These are phyloP conservation scores for Copromyces sp. DNA, from an alignment of 495 filamentous ascomycete species.

Conservation along the genomic window DNA sequence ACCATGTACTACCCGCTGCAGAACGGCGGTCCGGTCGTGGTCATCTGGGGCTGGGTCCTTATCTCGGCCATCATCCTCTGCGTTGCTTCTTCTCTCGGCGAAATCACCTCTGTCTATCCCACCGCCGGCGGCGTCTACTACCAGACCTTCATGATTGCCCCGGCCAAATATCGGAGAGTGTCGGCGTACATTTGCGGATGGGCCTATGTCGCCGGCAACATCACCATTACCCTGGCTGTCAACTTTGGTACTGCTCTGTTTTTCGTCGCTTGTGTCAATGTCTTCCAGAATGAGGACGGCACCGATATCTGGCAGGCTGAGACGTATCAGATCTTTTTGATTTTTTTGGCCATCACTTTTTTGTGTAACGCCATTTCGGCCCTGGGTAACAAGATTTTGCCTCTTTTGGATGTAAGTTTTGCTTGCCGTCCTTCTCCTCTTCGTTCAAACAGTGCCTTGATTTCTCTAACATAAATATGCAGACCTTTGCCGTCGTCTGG, in stretches of 20 bases:
- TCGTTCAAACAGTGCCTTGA: too few relatives aligned
- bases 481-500: constrained; percentile 44
- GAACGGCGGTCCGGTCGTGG: constrained; percentile 53
- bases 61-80: constrained; percentile 41
- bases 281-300: constrained; percentile 35
- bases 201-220: constrained; percentile 58
- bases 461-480: background rate
- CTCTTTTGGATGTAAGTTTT: constrained; percentile 41
- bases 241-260: constrained; percentile 56
- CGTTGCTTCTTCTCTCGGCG: constrained; percentile 42
- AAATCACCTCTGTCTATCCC: constrained; percentile 48
- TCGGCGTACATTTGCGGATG: constrained; percentile 58
- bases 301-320: constrained; percentile 31
- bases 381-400: constrained; percentile 46
- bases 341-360: constrained; percentile 48
- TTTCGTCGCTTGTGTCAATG: constrained; percentile 42
- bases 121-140: constrained; percentile 48
- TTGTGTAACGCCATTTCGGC: constrained; percentile 45
- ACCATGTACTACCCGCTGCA: constrained; percentile 60
- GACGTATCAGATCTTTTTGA: constrained; percentile 48
- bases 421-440: background rate
- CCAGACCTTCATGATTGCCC: constrained; percentile 45
- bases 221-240: constrained; percentile 58
- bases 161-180: constrained; percentile 28
- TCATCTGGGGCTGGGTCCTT: constrained; percentile 53